Percentiles rank a stretch among this genome's conserved stretches.
Conservation (phyloP, 2,329 filamentous ascomycete species). For the Ophiostoma australiae region DNA sequence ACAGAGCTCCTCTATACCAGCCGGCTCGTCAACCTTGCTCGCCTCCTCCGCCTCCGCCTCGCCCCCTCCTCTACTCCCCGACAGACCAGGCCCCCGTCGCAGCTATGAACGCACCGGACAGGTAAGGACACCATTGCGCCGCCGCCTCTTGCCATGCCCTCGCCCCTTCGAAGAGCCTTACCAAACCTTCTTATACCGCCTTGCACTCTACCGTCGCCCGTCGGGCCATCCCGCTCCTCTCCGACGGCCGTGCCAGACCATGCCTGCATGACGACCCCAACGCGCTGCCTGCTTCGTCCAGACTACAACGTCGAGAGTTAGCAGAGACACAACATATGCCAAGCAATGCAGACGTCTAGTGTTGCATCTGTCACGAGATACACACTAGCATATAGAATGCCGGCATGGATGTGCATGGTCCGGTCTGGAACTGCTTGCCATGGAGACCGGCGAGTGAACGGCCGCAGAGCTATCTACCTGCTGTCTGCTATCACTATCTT, state of each 20-base stretch:
- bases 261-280: background rate
- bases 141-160: background rate
- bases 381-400: background rate
- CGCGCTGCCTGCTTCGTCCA: background rate
- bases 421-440: background rate
- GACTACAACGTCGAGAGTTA: background rate
- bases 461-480: background rate
- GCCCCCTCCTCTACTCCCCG: background rate
- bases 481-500: background rate
- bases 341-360: background rate
- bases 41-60: background rate
- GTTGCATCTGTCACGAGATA: too few relatives aligned
- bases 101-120: constrained; percentile 53
- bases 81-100: background rate
- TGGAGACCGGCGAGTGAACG: background rate
- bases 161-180: background rate
- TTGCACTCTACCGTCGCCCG: background rate
- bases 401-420: background rate
- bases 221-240: background rate
- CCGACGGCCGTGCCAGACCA: background rate
- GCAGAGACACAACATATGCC: background rate
- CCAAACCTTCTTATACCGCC: too few relatives aligned
- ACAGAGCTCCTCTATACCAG: background rate
- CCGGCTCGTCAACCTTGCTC: background rate
- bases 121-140: constrained; percentile 39